Percentiles rank a stretch among this genome's conserved stretches.
Conservation (phyloP, 805 yeast genomes). For the Scheffersomyces spartinae region DNA sequence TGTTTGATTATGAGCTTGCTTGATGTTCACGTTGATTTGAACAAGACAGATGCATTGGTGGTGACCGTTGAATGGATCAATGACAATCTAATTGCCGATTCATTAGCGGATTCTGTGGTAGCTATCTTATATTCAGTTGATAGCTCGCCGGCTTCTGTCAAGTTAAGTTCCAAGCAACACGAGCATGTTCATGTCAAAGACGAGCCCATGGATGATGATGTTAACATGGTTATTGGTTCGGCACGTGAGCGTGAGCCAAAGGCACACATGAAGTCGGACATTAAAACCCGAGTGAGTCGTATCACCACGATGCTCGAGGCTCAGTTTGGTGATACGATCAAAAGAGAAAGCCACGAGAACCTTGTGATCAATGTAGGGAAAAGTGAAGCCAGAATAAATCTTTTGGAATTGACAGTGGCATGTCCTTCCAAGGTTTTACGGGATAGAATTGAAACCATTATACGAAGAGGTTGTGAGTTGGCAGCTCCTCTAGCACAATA, state of each 20-base stretch:
- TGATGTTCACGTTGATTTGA: slow-evolving; percentile 34
- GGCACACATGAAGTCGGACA: slow-evolving; percentile 6
- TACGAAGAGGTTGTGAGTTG: slow-evolving; percentile 65
- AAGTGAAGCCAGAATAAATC: slow-evolving; percentile 59
- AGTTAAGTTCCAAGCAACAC: slow-evolving; percentile 58
- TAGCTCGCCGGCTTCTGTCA: slow-evolving; percentile 90
- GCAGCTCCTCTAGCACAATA: slow-evolving; percentile 79
- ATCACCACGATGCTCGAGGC: slow-evolving; percentile 56
- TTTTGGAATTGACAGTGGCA: slow-evolving; percentile 47
- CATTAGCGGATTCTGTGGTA: slow-evolving; percentile 87
- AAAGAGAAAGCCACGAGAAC: slow-evolving; percentile 22
- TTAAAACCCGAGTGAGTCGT: slow-evolving; percentile 34
- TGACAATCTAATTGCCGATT: slow-evolving; percentile 70
- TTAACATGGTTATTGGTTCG: slow-evolving; percentile 7
- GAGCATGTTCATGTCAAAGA: slow-evolving; percentile 22
- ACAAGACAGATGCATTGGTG: slow-evolving; percentile 26
- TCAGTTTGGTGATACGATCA: slow-evolving; percentile 78
- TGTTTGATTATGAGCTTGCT: slow-evolving; percentile 35
- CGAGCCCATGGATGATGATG: slow-evolving; percentile 11
- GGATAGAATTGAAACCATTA: slow-evolving; percentile 72
- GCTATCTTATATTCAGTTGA: slow-evolving; percentile 89
- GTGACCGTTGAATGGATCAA: slow-evolving; percentile 85
- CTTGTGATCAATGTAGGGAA: slow-evolving; percentile 57
- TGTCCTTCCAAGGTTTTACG: slow-evolving; percentile 68
- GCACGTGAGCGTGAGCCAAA: slow-evolving; percentile 6